Conservation (phyloP, 2,329 filamentous ascomycete genomes). For the Beauveria sp. region DNA sequence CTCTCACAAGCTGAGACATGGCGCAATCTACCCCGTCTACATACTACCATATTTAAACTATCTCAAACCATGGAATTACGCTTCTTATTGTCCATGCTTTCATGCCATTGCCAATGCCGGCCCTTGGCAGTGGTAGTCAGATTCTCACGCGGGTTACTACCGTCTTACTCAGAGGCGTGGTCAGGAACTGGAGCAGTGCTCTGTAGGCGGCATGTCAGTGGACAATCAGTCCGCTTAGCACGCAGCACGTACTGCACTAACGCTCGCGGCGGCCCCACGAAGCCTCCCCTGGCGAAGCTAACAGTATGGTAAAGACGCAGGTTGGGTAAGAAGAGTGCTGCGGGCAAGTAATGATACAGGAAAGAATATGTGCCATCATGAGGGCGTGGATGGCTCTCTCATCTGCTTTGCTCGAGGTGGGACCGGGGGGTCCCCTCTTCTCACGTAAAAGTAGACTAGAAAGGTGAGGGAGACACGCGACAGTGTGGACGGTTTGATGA, state of each 20-base stretch:
- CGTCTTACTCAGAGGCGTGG: constrained; percentile 6
- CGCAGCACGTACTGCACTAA: constrained; percentile 4
- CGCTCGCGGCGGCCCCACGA: neutral
- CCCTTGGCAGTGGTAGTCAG: constrained; percentile 3
- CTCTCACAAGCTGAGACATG: neutral
- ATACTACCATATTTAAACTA: neutral
- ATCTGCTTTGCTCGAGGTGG: neutral
- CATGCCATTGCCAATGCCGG: neutral
- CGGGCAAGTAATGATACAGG: neutral
- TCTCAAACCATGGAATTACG: neutral
- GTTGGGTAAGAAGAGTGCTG: neutral
- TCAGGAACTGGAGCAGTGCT: neutral
- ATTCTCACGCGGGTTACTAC: constrained; percentile 11
- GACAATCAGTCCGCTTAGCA: neutral
- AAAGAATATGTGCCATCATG: neutral
- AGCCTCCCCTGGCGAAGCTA: neutral
- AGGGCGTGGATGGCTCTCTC: neutral
- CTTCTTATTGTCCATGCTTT: neutral
- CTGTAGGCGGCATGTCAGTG: neutral
- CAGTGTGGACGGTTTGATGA: neutral
- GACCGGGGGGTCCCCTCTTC: constrained; percentile 7
- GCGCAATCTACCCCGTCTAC: neutral
- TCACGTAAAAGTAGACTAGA: constrained; percentile 9
- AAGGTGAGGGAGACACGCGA: neutral
- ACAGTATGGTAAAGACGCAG: constrained; percentile 1